Evolutionary conservation across 2,329 filamentous ascomycete species (phyloP).

Genomic region (Sordariomycetes sp.): DNA sequence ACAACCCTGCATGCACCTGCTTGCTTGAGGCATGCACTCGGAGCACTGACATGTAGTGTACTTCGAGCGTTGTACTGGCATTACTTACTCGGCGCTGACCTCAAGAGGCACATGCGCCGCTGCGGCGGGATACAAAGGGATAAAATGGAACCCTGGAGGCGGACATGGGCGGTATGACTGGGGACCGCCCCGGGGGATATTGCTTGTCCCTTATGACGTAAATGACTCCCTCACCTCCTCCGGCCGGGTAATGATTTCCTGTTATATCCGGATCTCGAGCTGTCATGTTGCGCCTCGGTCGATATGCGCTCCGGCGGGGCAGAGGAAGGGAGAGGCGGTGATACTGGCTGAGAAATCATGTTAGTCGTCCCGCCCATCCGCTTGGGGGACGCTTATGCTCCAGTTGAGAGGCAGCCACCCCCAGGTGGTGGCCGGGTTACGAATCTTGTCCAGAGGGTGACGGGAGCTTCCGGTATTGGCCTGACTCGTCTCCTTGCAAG

Average conservation of each 20-base stretch:
- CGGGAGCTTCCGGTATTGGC: no score
- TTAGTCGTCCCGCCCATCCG: no score
- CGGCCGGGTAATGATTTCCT: not conserved
- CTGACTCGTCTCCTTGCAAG: no score
- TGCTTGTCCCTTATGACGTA: not conserved
- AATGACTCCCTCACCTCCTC: not conserved
- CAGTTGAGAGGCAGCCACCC: no score
- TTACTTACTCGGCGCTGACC: not conserved
- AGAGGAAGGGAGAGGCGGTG: no score
- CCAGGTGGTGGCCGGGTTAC: no score
- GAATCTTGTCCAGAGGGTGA: no score
- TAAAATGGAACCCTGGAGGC: not conserved
- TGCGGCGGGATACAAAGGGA: not conserved
- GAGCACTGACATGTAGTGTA: not conserved
- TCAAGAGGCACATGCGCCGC: not conserved
- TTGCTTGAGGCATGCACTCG: not conserved
- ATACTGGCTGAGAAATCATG: no score
- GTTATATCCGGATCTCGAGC: not conserved
- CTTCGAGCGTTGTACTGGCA: not conserved
- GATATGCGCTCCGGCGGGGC: not conserved
- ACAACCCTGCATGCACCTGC: not conserved
- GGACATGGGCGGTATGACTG: not conserved
- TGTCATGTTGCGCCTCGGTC: not conserved
- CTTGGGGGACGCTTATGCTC: no score
- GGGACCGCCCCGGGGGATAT: not conserved